These are phyloP conservation scores for Lineolata rhizophorae DNA, from an alignment of 495 filamentous ascomycete species.

Conservation along the genomic window DNA sequence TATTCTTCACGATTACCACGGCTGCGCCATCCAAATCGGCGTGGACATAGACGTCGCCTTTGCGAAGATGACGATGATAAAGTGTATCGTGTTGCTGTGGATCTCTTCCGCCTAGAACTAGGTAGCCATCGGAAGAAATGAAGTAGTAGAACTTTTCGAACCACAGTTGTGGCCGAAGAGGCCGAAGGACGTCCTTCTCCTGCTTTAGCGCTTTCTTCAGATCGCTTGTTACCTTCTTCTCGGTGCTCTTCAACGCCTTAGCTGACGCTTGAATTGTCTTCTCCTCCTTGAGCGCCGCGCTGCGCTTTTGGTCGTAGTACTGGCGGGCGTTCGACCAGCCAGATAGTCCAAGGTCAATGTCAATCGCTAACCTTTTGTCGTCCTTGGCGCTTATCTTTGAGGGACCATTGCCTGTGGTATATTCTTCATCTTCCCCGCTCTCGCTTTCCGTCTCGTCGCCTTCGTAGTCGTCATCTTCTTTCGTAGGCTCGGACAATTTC, in stretches of 20 bases:
- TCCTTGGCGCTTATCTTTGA: conserved; percentile 18
- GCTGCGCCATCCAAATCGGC: conserved; percentile 75
- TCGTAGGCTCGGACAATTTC: conserved; percentile 45
- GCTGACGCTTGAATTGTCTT: conserved; percentile 64
- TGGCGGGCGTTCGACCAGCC: conserved; percentile 76
- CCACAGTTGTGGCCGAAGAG: conserved; percentile 65
- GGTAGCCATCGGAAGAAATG: conserved; percentile 85
- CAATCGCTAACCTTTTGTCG: conserved; percentile 39
- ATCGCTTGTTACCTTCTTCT: conserved; percentile 68
- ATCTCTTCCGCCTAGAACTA: conserved; percentile 72
- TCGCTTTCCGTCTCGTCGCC: conserved; percentile 42
- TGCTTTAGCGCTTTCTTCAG: conserved; percentile 73
- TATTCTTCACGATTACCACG: conserved; percentile 71
- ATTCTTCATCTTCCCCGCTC: conserved; percentile 11
- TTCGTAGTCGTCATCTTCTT: conserved; percentile 34
- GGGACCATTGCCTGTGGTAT: neutral
- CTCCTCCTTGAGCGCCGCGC: conserved; percentile 64
- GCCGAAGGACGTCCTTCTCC: conserved; percentile 74
- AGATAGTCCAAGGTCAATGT: conserved; percentile 62
- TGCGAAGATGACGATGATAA: conserved; percentile 63
- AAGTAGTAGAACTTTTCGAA: conserved; percentile 95
- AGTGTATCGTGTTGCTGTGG: conserved; percentile 79
- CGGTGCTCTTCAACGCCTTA: conserved; percentile 71
- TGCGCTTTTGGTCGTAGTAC: conserved; percentile 76
- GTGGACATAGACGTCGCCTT: conserved; percentile 79